These are phyloP conservation scores for Protomyces macrosporus DNA, from an alignment of 1,139 yeast genomes.

Conservation along the genomic window DNA sequence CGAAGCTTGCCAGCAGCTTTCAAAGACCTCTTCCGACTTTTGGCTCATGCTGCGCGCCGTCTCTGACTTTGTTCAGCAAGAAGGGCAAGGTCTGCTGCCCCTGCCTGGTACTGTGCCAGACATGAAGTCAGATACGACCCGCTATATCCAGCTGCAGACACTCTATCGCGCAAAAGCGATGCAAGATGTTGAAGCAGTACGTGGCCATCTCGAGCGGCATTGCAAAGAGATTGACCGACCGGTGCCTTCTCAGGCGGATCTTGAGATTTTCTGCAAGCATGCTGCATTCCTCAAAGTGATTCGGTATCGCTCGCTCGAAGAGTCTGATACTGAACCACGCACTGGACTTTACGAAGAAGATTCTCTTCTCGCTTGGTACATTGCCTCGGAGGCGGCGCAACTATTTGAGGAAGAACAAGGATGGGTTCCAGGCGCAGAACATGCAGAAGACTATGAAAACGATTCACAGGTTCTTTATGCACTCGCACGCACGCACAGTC, in stretches of 20 bases:
- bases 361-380: constrained; percentile 25
- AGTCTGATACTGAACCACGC: constrained; percentile 31
- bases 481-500: neutral
- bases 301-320: constrained; percentile 34
- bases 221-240: constrained; percentile 28
- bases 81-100: constrained; percentile 50
- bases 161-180: constrained; percentile 56
- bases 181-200: constrained; percentile 47
- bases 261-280: constrained; percentile 58
- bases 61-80: constrained; percentile 44
- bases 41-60: constrained; percentile 63
- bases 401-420: neutral
- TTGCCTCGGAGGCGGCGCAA: constrained; percentile 19
- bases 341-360: constrained; percentile 9
- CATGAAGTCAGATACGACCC: constrained; percentile 73
- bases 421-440: neutral
- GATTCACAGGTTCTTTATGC: neutral
- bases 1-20: constrained; percentile 2
- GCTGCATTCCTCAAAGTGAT: constrained; percentile 42
- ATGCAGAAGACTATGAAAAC: neutral
- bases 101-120: constrained; percentile 76
- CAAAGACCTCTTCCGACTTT: constrained; percentile 42
- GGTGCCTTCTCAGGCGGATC: constrained; percentile 41
- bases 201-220: constrained; percentile 39
- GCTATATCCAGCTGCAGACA: constrained; percentile 54